phyloP scores from a whole-genome alignment of 2,329 filamentous ascomycete species.

The Emmonsiellopsis sp. region DNA sequence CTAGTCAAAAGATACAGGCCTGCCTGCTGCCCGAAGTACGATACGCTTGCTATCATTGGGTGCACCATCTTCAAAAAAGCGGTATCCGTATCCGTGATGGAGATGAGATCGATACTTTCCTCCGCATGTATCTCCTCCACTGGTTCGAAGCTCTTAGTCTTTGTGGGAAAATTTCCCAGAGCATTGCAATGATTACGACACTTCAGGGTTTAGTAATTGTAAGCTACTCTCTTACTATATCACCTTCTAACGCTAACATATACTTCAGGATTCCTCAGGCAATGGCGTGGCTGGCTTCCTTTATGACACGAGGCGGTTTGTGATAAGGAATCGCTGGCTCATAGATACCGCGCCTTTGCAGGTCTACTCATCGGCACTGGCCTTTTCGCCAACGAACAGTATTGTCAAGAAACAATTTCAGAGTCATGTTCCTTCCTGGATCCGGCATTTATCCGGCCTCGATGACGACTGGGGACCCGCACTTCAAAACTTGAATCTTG shows the following conservation, averaged over 20 bases:
- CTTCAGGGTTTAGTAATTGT: not conserved
- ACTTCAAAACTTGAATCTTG: not conserved
- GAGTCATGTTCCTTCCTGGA: slow-evolving; percentile 11
- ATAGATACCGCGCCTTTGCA: no score
- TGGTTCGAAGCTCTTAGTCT: slow-evolving; percentile 15
- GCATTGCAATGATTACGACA: not conserved
- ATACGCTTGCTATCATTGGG: slow-evolving; percentile 2
- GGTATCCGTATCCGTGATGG: not conserved
- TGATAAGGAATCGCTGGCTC: slow-evolving; percentile 19
- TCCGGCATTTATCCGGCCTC: slow-evolving; percentile 2
- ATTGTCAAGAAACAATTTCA: slow-evolving; percentile 17
- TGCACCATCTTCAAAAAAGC: not conserved
- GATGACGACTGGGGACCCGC: not conserved
- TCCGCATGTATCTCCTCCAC: slow-evolving; percentile 6
- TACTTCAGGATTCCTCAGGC: not conserved
- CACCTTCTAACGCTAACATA: not conserved
- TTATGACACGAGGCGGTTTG: slow-evolving; percentile 22
- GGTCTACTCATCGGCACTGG: slow-evolving; percentile 23
- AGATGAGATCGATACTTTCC: not conserved
- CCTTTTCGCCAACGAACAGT: slow-evolving; percentile 21
- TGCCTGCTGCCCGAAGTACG: not conserved
- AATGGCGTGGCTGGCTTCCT: not conserved
- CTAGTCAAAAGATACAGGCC: not conserved
- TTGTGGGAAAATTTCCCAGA: slow-evolving; percentile 15
- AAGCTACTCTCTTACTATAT: not conserved